phyloP scores from a whole-genome alignment of 2,329 filamentous ascomycete species.

The Microcyclospora tardicrescens region DNA sequence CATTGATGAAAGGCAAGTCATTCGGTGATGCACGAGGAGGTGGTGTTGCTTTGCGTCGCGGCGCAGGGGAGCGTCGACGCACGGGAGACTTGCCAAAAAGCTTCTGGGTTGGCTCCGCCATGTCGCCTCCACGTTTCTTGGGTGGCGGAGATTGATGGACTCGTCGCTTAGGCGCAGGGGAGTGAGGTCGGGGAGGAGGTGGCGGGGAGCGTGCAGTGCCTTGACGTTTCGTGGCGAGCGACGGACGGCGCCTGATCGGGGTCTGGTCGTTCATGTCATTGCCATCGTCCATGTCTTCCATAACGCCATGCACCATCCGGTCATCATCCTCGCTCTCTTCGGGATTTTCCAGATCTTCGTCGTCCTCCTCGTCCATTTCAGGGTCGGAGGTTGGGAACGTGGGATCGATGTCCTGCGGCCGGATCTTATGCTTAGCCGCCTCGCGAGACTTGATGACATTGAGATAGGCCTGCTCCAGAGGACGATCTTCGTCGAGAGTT shows the following conservation, averaged over 20 bases:
- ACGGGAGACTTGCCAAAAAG: slow-evolving; percentile 61
- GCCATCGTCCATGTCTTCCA: slow-evolving; percentile 19
- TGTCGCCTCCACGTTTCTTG: slow-evolving; percentile 1
- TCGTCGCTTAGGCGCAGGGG: not conserved
- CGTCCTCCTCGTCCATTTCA: slow-evolving; percentile 67
- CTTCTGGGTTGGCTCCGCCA: slow-evolving; percentile 33
- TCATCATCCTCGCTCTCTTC: slow-evolving; percentile 50
- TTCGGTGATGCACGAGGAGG: slow-evolving; percentile 42
- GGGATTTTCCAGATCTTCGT: slow-evolving; percentile 44
- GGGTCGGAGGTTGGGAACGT: slow-evolving; percentile 93
- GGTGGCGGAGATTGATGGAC: not conserved
- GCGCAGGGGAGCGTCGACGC: slow-evolving; percentile 34
- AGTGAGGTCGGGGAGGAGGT: slow-evolving; percentile 1
- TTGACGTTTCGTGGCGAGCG: slow-evolving; percentile 12
- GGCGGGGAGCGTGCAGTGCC: slow-evolving; percentile 13
- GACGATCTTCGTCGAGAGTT: slow-evolving; percentile 87
- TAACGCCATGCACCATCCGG: slow-evolving; percentile 51
- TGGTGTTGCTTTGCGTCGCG: slow-evolving; percentile 47
- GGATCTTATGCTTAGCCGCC: slow-evolving; percentile 63
- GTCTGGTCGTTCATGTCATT: slow-evolving; percentile 16
- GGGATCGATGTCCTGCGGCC: slow-evolving; percentile 95
- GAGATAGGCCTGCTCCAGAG: slow-evolving; percentile 86
- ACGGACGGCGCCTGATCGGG: slow-evolving; percentile 32
- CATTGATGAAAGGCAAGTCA: slow-evolving; percentile 35
- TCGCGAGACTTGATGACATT: slow-evolving; percentile 71